A percentile compares a stretch with the other conserved stretches of the same genome.
Conservation (phyloP, 2,329 filamentous ascomycete genomes). For the Aspergillus sp. region DNA sequence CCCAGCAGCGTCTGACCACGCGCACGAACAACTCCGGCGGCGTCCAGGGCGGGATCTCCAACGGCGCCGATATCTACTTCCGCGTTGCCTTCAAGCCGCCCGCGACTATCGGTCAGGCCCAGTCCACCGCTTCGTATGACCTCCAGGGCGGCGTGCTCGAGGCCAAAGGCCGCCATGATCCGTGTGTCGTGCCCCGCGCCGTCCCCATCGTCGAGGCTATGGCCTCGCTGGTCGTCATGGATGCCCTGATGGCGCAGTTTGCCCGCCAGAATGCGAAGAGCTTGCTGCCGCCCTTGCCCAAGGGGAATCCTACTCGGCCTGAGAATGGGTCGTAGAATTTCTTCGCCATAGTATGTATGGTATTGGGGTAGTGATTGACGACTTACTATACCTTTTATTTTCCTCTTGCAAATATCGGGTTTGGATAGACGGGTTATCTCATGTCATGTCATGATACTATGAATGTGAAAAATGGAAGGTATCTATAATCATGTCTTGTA, state of each 20-base stretch:
- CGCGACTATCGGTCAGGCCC: conserved; percentile 83
- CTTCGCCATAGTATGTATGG: not conserved
- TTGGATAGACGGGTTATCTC: too few relatives aligned
- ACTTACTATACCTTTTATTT: too few relatives aligned
- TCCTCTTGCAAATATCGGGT: too few relatives aligned
- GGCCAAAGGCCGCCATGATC: conserved; percentile 90
- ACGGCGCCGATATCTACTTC: conserved; percentile 92
- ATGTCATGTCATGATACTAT: too few relatives aligned
- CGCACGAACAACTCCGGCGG: conserved; percentile 93
- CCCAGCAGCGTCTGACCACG: conserved; percentile 59
- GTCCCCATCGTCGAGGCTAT: conserved; percentile 70
- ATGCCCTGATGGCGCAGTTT: conserved; percentile 77
- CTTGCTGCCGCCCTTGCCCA: conserved; percentile 36
- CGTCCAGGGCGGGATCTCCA: conserved; percentile 90
- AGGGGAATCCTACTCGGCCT: conserved; percentile 29
- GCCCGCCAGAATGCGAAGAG: conserved; percentile 46
- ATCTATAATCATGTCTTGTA: too few relatives aligned
- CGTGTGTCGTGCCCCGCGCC: conserved; percentile 81
- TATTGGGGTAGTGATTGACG: not conserved
- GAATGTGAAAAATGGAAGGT: too few relatives aligned
- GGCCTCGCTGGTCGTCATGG: conserved; percentile 79
- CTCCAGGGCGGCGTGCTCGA: conserved; percentile 68
- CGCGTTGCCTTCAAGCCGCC: conserved; percentile 89
- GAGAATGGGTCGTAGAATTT: conserved; percentile 1
- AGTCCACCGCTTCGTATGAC: conserved; percentile 73